phyloP scores from a whole-genome alignment of 2,329 filamentous ascomycete species.

The Didymella pinodella region DNA sequence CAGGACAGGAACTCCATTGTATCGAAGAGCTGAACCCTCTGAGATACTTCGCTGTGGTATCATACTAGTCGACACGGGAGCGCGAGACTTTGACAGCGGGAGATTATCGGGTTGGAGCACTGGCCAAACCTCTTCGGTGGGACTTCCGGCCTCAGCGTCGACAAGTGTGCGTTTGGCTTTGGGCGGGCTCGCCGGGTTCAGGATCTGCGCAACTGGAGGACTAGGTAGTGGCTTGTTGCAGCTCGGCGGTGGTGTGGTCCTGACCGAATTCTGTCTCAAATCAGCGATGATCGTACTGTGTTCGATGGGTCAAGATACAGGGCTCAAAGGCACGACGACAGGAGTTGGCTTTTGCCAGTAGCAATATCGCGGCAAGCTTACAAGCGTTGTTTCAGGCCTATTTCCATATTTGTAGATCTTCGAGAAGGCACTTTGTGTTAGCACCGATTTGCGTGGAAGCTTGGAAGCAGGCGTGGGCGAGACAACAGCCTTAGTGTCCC shows the following conservation, averaged over 20 bases:
- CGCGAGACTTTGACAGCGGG: neutral
- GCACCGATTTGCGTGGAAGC: conserved; percentile 40
- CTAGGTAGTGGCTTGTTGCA: conserved; percentile 52
- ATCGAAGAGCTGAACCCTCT: conserved; percentile 3
- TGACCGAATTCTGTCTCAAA: conserved; percentile 10
- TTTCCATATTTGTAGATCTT: conserved; percentile 3
- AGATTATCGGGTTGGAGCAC: conserved; percentile 38
- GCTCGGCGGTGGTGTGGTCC: conserved; percentile 7
- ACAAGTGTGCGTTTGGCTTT: conserved; percentile 51
- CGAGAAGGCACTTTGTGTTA: conserved; percentile 12
- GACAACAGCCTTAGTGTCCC: neutral
- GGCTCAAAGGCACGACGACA: neutral
- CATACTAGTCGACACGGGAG: neutral
- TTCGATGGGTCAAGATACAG: neutral
- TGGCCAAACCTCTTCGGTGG: conserved; percentile 40
- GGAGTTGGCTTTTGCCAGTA: conserved; percentile 1
- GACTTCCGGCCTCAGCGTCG: conserved; percentile 50
- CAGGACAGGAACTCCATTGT: neutral
- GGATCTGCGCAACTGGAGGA: conserved; percentile 46
- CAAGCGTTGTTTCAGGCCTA: neutral
- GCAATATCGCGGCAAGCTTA: conserved; percentile 9
- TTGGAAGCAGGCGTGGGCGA: conserved; percentile 30
- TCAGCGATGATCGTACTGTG: conserved; percentile 4
- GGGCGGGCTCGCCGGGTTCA: conserved; percentile 42
- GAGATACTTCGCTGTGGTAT: conserved; percentile 14